Conservation (phyloP, 1,284 basidiomycete species). For the Ceratorhiza oryzae-sativae region DNA sequence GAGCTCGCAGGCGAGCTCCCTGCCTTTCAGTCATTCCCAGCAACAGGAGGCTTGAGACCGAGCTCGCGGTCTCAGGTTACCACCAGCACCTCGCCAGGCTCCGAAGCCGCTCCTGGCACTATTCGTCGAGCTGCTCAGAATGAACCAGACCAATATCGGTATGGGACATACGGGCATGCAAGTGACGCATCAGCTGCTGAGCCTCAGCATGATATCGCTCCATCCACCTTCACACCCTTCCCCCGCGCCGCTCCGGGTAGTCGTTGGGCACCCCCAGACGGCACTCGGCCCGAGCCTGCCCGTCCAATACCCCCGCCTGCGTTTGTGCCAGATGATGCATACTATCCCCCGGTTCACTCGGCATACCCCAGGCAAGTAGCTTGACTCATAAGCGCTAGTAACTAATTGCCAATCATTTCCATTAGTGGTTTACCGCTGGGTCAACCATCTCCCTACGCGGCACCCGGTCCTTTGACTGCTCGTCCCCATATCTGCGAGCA, state of each 20-base stretch:
- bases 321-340: background rate
- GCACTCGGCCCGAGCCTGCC: background rate
- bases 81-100: background rate
- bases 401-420: background rate
- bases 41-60: slow-evolving; percentile 4
- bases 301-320: slow-evolving; percentile 24
- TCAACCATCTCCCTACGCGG: slow-evolving; percentile 25
- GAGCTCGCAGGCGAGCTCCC: background rate
- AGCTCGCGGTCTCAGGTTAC: background rate
- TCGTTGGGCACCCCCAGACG: slow-evolving; percentile 21
- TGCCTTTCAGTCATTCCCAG: slow-evolving; percentile 26
- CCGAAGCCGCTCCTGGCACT: background rate
- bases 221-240: slow-evolving; percentile 11
- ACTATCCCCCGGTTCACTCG: background rate
- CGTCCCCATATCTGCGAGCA: slow-evolving; percentile 34
- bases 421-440: slow-evolving; percentile 2
- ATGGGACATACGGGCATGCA: background rate
- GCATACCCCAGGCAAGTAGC: slow-evolving; percentile 12
- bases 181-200: background rate
- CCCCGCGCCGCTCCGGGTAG: slow-evolving; percentile 2
- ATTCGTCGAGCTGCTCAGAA: background rate
- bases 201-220: slow-evolving; percentile 1
- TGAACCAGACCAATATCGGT: background rate
- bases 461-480: slow-evolving; percentile 24
- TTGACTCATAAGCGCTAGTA: background rate